phyloP scores from a whole-genome alignment of 164 flowering plant genomes.

The Chloranthus sessilifolius region DNA sequence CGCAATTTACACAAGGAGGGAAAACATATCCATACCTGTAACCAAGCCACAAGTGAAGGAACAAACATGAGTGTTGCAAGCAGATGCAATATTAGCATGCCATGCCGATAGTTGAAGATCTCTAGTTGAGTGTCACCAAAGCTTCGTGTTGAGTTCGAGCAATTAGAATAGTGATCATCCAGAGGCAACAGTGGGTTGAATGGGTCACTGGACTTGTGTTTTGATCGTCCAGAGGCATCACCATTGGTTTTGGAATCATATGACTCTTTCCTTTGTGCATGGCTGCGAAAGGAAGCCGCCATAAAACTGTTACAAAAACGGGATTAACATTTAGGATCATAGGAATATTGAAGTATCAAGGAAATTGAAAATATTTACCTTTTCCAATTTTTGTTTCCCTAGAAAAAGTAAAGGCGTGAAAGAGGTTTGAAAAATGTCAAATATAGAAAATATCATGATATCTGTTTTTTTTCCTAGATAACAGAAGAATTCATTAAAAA shows the following conservation, averaged over 20 bases:
- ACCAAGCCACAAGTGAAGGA: constrained; percentile 87
- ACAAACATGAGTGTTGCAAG: constrained; percentile 72
- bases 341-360: too few relatives aligned
- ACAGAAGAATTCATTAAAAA: too few relatives aligned
- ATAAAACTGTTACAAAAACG: constrained; percentile 64
- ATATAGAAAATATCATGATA: too few relatives aligned
- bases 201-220: constrained; percentile 17
- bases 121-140: constrained; percentile 77
- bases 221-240: constrained; percentile 18
- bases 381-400: too few relatives aligned
- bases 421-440: too few relatives aligned
- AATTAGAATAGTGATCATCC: constrained; percentile 40
- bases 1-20: too few relatives aligned
- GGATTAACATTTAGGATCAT: constrained; percentile 22
- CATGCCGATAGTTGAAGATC: constrained; percentile 78
- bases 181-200: constrained; percentile 21
- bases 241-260: constrained; percentile 25
- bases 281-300: constrained; percentile 81
- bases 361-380: too few relatives aligned
- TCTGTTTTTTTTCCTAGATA: too few relatives aligned
- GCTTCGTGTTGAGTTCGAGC: constrained; percentile 51
- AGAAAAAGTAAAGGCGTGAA: too few relatives aligned
- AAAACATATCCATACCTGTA: constrained; percentile 67
- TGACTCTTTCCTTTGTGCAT: constrained; percentile 40
- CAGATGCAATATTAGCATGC: constrained; percentile 70